Conservation (phyloP, 2,329 filamentous ascomycete genomes). For the Xylaria sp. region DNA sequence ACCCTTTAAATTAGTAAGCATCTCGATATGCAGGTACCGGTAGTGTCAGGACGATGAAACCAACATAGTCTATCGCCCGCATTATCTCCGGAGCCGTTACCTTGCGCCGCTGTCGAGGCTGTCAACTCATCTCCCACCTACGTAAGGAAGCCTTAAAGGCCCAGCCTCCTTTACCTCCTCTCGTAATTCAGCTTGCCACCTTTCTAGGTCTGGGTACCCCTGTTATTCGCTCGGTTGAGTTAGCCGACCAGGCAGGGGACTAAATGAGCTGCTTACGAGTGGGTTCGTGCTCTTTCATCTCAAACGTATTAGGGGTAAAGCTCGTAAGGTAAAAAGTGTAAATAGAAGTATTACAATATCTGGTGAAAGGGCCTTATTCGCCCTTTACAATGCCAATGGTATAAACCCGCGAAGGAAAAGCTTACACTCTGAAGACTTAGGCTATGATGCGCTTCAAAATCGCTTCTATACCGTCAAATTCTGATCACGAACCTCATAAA, state of each 20-base stretch:
- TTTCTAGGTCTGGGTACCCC: conserved; percentile 1
- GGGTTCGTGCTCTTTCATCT: conserved; percentile 6
- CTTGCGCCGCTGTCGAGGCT: not conserved
- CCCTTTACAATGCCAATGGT: not conserved
- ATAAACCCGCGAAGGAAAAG: not conserved
- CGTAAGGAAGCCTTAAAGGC: conserved; percentile 6
- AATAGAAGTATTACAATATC: not conserved
- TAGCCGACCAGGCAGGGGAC: conserved; percentile 13
- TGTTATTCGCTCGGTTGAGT: conserved; percentile 24
- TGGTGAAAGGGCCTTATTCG: not conserved
- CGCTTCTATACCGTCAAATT: not conserved
- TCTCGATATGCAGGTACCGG: conserved; percentile 8
- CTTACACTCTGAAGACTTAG: no score
- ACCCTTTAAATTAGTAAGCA: not conserved
- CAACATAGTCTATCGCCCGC: conserved; percentile 4
- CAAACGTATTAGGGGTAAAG: not conserved
- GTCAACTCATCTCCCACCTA: not conserved
- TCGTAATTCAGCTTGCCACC: not conserved
- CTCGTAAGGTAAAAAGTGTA: not conserved
- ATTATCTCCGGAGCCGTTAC: conserved; percentile 22
- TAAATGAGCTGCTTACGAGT: conserved; percentile 1
- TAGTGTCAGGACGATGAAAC: conserved; percentile 21
- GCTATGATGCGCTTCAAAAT: not conserved
- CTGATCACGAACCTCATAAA: not conserved
- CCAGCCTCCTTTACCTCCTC: conserved; percentile 29